Percentiles rank a stretch among this genome's conserved stretches.
Conservation (phyloP, 1,284 basidiomycete genomes). For the Grifola frondosa region DNA sequence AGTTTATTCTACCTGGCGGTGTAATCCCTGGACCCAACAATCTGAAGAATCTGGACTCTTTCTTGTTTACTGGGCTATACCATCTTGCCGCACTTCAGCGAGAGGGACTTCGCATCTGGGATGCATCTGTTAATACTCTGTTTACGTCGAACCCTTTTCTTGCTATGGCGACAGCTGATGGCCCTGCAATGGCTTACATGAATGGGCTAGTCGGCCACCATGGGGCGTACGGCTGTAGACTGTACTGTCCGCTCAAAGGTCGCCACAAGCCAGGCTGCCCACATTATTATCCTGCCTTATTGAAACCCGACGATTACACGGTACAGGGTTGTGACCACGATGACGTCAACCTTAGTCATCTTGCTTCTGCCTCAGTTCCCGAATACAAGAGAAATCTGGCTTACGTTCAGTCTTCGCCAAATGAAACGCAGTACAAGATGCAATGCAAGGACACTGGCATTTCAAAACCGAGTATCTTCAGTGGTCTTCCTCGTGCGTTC, state of each 20-base stretch:
- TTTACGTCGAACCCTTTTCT: conserved; percentile 16
- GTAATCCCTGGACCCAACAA: conserved; percentile 27
- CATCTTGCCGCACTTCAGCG: conserved; percentile 19
- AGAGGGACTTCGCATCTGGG: conserved; percentile 20
- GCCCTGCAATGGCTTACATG: conserved; percentile 24
- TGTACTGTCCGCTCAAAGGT: conserved; percentile 32
- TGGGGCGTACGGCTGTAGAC: conserved; percentile 33
- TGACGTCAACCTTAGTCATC: conserved; percentile 24
- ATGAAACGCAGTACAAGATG: conserved; percentile 27
- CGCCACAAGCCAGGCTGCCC: conserved; percentile 28
- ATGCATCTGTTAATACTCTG: conserved; percentile 5
- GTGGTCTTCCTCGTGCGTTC: conserved; percentile 5
- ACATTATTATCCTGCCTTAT: conserved; percentile 24
- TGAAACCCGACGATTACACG: conserved; percentile 29
- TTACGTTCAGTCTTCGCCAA: conserved; percentile 12
- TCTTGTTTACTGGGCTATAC: conserved; percentile 21
- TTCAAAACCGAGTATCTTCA: conserved; percentile 34
- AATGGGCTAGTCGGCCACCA: conserved; percentile 35
- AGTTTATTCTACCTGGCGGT: conserved; percentile 20
- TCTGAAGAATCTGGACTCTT: conserved; percentile 24
- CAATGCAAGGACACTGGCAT: conserved; percentile 34
- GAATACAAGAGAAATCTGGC: conserved; percentile 17
- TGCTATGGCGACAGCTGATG: conserved; percentile 19
- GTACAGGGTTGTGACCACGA: conserved; percentile 30
- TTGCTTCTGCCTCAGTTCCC: conserved; percentile 12